A percentile compares a stretch with the other conserved stretches of the same genome.
phyloP scores from a whole-genome alignment of 1,139 yeast species.

The Taphrina betulina region DNA sequence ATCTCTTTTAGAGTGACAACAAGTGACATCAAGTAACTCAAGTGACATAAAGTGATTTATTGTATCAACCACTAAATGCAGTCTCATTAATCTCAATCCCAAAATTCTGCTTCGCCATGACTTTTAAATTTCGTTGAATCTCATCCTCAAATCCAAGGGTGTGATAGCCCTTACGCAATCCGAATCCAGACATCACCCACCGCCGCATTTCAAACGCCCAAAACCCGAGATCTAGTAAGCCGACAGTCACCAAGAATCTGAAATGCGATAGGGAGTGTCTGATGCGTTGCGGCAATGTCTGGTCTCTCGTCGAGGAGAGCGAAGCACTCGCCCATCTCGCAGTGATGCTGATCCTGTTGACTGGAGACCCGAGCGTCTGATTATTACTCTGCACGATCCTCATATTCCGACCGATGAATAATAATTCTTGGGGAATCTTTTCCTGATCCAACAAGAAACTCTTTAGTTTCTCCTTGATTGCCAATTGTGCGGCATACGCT shows the following conservation, averaged over 20 bases:
- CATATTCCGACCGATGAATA: constrained; percentile 69
- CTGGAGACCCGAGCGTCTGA: constrained; percentile 66
- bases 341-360: constrained; percentile 64
- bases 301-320: constrained; percentile 15
- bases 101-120: constrained; percentile 36
- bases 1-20: no score
- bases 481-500: constrained; percentile 47
- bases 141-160: constrained; percentile 52
- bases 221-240: constrained; percentile 52
- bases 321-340: constrained; percentile 45
- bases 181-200: constrained; percentile 40
- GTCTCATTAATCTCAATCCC: constrained; percentile 36
- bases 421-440: constrained; percentile 64
- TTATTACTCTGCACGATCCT: constrained; percentile 71
- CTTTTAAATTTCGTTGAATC: constrained; percentile 49
- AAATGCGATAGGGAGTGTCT: constrained; percentile 40
- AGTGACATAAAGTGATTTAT: no score
- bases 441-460: constrained; percentile 60
- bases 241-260: constrained; percentile 47
- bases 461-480: constrained; percentile 48
- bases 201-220: constrained; percentile 49
- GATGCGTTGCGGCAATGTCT: constrained; percentile 23
- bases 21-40: no score
- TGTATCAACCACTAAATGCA: constrained; percentile 27
- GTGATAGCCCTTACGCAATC: constrained; percentile 41